Conservation (phyloP, 1,284 basidiomycete genomes). For the Austroboletus rostrupii region DNA sequence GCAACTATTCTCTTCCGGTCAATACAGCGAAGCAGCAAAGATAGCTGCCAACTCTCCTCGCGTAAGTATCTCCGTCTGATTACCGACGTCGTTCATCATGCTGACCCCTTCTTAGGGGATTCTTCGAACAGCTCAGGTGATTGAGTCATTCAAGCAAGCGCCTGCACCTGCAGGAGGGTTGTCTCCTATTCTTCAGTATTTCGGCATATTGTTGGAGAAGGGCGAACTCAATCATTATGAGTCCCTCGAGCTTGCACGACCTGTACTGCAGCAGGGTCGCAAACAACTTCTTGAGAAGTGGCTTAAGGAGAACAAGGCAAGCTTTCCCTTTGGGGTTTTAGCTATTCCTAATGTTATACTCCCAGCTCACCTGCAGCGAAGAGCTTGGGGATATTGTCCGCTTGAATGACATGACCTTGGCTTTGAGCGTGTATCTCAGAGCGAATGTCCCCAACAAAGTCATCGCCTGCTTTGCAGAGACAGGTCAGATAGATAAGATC, state of each 20-base stretch:
- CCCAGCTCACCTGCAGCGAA: conserved; percentile 92
- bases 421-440: conserved; percentile 96
- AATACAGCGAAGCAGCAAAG: conserved; percentile 97
- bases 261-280: conserved; percentile 93
- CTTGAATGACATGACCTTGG: conserved; percentile 94
- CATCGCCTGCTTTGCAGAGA: conserved; percentile 97
- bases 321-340: conserved; percentile 4
- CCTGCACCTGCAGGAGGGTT: conserved; percentile 88
- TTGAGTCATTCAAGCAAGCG: conserved; percentile 97
- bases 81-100: not conserved
- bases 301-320: conserved; percentile 98
- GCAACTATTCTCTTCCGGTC: conserved; percentile 85
- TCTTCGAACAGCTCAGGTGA: conserved; percentile 91
- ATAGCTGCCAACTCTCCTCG: conserved; percentile 96
- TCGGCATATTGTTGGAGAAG: conserved; percentile 96
- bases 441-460: conserved; percentile 99
- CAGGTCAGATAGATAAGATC: conserved; percentile 98
- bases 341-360: conserved; percentile 13
- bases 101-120: conserved; percentile 64
- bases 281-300: conserved; percentile 99
- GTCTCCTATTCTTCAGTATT: conserved; percentile 97
- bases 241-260: conserved; percentile 93
- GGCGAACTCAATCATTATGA: conserved; percentile 97
- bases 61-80: conserved; percentile 35
- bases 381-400: conserved; percentile 98